phyloP scores from a whole-genome alignment of 805 yeast genomes.

The Candida coquimbonensis region DNA sequence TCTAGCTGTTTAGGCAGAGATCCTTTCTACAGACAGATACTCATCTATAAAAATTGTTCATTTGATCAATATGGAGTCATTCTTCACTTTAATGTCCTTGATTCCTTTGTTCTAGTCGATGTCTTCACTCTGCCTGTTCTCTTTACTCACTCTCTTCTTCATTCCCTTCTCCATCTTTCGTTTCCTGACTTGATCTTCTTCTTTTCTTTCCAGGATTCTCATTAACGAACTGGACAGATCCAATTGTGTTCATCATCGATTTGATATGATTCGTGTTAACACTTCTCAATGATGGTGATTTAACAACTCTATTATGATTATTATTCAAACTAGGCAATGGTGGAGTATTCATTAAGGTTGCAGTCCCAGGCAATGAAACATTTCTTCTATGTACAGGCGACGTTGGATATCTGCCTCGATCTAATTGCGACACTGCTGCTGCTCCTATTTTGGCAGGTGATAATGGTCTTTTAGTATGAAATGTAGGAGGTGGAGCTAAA shows the following conservation, averaged over 20 bases:
- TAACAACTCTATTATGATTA: conserved; percentile 7
- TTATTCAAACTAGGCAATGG: conserved; percentile 1
- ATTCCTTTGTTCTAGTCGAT: background rate
- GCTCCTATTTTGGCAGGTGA: conserved; percentile 74
- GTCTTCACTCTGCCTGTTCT: background rate
- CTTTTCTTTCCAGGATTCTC: conserved; percentile 24
- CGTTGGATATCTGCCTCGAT: conserved; percentile 20
- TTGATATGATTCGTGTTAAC: conserved; percentile 17
- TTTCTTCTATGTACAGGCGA: conserved; percentile 31
- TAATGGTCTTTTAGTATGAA: conserved; percentile 27
- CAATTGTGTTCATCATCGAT: conserved; percentile 23
- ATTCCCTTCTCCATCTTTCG: background rate
- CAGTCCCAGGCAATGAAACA: conserved; percentile 30
- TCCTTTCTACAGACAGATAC: too few species aligned
- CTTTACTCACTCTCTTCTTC: background rate
- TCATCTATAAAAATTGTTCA: too few species aligned
- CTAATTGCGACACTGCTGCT: conserved; percentile 52
- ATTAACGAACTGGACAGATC: conserved; percentile 22
- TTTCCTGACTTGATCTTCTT: conserved; percentile 17
- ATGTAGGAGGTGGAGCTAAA: conserved; percentile 19
- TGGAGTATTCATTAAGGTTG: conserved; percentile 2
- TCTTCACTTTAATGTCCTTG: background rate
- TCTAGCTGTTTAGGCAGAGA: too few species aligned
- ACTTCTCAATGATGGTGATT: conserved; percentile 14
- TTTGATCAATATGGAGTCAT: background rate